Conservation (phyloP, 768 basidiomycete species). For the Tylopilus sp. region DNA sequence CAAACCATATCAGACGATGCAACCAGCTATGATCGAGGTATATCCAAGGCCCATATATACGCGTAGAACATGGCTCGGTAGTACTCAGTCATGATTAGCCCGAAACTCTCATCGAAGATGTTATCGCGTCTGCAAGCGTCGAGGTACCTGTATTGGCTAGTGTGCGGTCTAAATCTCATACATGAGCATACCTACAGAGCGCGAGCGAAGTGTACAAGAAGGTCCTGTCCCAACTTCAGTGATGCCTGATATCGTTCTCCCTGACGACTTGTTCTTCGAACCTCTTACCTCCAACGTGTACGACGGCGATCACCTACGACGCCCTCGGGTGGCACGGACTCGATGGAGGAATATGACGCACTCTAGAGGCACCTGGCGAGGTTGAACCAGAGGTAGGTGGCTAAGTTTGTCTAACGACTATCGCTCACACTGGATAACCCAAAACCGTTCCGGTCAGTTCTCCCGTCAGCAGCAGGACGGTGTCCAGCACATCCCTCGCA, state of each 20-base stretch:
- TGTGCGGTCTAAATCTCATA: no score
- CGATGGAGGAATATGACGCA: conserved; percentile 15
- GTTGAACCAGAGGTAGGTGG: conserved; percentile 10
- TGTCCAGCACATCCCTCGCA: conserved; percentile 14
- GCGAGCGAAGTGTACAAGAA: not conserved
- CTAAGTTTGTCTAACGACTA: not conserved
- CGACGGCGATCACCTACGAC: not conserved
- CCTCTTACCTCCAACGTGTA: not conserved
- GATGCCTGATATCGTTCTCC: conserved; percentile 17
- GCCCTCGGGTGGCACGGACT: conserved; percentile 5
- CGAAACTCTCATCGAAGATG: no score
- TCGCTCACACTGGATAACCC: conserved; percentile 10
- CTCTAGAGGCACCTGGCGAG: conserved; percentile 1
- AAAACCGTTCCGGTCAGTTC: not conserved
- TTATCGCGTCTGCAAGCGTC: no score
- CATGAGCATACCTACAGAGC: conserved; percentile 4
- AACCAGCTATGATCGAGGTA: no score
- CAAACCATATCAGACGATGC: no score
- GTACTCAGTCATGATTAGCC: no score
- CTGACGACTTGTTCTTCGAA: conserved; percentile 2
- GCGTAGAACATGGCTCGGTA: no score
- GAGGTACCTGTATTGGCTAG: no score
- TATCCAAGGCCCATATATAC: no score
- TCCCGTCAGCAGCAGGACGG: conserved; percentile 11
- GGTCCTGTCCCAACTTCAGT: not conserved